Evolutionary conservation across 352 stramenopile species (phyloP).

Genomic region (Pythium oligandrum): DNA sequence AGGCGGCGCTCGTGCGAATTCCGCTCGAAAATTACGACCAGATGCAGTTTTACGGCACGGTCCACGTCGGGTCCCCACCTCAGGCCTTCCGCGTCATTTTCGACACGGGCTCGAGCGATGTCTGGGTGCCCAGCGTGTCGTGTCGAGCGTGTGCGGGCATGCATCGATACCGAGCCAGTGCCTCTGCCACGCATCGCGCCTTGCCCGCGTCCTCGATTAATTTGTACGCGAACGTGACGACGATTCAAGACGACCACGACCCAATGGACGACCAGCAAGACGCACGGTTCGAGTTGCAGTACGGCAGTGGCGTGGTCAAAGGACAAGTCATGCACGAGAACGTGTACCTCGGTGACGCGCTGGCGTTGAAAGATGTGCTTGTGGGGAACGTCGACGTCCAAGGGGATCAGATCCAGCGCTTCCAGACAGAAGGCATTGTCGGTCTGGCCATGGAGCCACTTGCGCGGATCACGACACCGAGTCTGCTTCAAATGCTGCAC

Average conservation of each 20-base stretch:
- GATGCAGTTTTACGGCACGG: constrained; percentile 34
- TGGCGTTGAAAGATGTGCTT: constrained; percentile 8
- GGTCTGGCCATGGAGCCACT: constrained; percentile 26
- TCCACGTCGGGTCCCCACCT: constrained; percentile 19
- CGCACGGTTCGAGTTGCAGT: constrained; percentile 20
- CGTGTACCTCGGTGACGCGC: constrained; percentile 11
- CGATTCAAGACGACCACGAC: neutral
- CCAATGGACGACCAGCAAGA: neutral
- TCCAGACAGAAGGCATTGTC: constrained; percentile 33
- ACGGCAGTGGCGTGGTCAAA: constrained; percentile 28
- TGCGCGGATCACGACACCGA: constrained; percentile 21
- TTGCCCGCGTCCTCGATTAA: neutral
- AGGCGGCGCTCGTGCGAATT: constrained; percentile 16
- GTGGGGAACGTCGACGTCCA: constrained; percentile 24
- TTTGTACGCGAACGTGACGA: neutral
- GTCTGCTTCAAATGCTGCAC: constrained; percentile 17
- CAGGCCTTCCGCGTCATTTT: constrained; percentile 41
- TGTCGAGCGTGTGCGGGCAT: constrained; percentile 26
- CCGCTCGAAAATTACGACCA: constrained; percentile 34
- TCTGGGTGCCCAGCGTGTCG: constrained; percentile 26
- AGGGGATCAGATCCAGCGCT: constrained; percentile 21
- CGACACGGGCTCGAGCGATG: constrained; percentile 40
- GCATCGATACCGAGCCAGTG: constrained; percentile 18
- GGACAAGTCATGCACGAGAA: constrained; percentile 19
- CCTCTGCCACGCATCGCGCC: constrained; percentile 1